Conservation (phyloP, 345 rosid genomes). For the Hypericum androsaemum region DNA sequence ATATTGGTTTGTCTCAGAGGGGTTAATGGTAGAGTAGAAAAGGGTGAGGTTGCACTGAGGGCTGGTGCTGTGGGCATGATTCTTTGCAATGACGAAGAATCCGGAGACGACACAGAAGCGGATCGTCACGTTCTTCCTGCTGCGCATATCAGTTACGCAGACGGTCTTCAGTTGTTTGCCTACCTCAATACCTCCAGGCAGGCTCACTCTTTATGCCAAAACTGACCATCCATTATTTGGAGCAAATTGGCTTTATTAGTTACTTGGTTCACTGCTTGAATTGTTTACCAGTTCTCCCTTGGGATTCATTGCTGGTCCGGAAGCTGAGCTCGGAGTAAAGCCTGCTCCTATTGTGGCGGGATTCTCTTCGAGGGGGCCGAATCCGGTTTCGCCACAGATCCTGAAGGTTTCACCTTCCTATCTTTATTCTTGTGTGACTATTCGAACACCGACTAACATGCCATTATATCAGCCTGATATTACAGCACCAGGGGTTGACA, state of each 20-base stretch:
- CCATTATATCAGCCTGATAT: constrained; percentile 69
- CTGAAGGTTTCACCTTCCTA: constrained; percentile 30
- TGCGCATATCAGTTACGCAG: constrained; percentile 39
- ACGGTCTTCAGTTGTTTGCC: constrained; percentile 33
- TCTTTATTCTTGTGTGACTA: neutral
- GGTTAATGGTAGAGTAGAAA: constrained; percentile 29
- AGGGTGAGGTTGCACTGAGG: constrained; percentile 31
- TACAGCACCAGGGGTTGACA: constrained; percentile 70
- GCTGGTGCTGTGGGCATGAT: constrained; percentile 71
- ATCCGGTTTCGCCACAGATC: constrained; percentile 43
- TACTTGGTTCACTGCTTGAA: neutral
- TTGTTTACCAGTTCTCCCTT: constrained; percentile 29
- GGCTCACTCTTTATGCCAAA: neutral
- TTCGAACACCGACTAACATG: no score
- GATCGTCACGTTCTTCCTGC: constrained; percentile 66
- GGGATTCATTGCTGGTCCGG: constrained; percentile 35
- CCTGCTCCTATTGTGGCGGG: constrained; percentile 67
- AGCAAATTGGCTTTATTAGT: neutral
- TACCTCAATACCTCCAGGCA: constrained; percentile 37
- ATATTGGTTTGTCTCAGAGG: constrained; percentile 54
- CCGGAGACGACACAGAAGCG: constrained; percentile 35
- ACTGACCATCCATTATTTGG: neutral
- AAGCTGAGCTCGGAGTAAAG: constrained; percentile 7
- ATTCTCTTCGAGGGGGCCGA: constrained; percentile 64
- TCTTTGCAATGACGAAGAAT: constrained; percentile 42